A percentile compares a stretch with the other conserved stretches of the same genome.
phyloP scores from a whole-genome alignment of 805 yeast genomes.

The Candida tallmaniae region DNA sequence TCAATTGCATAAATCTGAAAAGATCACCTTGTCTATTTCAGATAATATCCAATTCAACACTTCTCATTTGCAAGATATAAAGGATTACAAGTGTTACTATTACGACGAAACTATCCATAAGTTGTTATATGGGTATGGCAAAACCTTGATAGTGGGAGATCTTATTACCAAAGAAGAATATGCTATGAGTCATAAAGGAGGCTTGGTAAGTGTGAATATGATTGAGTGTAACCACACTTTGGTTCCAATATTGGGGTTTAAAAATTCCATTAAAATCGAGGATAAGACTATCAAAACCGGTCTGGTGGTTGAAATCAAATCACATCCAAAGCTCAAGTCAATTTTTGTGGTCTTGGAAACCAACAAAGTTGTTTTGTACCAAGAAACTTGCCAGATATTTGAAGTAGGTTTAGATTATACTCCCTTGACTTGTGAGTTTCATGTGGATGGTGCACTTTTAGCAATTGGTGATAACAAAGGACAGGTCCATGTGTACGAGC shows the following conservation, averaged over 20 bases:
- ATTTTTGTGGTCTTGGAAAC: conserved; percentile 24
- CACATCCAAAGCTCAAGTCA: conserved; percentile 29
- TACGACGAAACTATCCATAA: conserved; percentile 9
- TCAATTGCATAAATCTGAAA: conserved; percentile 32
- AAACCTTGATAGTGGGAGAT: conserved; percentile 6
- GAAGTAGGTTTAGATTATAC: conserved; percentile 7
- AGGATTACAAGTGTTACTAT: conserved; percentile 5
- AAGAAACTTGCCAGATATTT: background rate
- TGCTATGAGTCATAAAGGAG: conserved; percentile 14
- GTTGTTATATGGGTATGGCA: conserved; percentile 8
- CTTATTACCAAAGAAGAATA: conserved; percentile 7
- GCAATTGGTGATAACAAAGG: conserved; percentile 35
- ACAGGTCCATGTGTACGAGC: conserved; percentile 33
- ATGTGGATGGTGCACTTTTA: conserved; percentile 46
- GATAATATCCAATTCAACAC: conserved; percentile 10
- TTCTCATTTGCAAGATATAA: background rate
- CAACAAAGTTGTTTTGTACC: conserved; percentile 16
- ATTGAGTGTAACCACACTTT: conserved; percentile 8
- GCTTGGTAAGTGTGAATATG: conserved; percentile 11
- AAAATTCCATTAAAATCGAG: conserved; percentile 13
- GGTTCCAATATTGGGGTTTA: conserved; percentile 18
- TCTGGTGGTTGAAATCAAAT: conserved; percentile 18
- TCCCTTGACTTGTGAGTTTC: conserved; percentile 27
- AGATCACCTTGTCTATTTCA: conserved; percentile 17
- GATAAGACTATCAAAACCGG: conserved; percentile 5